These are phyloP conservation scores for Sporothrix sp. DNA, from an alignment of 2,329 filamentous ascomycete genomes.

Conservation along the genomic window DNA sequence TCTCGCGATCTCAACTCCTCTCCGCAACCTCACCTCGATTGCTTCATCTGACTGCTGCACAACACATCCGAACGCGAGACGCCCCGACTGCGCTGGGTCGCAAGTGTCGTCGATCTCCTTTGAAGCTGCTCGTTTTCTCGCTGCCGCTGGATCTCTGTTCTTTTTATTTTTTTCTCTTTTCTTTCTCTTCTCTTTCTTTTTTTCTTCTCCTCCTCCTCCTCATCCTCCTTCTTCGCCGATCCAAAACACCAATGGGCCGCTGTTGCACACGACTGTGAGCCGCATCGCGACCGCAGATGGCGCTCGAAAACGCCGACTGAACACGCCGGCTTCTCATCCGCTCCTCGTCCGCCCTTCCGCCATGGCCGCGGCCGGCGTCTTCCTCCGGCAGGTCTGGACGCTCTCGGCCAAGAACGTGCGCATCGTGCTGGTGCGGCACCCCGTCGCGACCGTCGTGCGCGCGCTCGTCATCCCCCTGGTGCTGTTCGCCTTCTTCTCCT, in stretches of 20 bases:
- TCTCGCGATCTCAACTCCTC: too few species aligned
- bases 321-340: neutral
- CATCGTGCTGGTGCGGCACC: constrained; percentile 47
- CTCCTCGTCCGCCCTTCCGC: neutral
- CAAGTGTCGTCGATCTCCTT: too few species aligned
- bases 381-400: constrained; percentile 45
- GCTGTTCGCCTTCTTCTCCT: constrained; percentile 52
- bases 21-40: too few species aligned
- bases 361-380: constrained; percentile 13
- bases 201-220: neutral
- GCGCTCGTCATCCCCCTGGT: constrained; percentile 51
- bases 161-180: neutral
- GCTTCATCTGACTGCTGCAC: too few species aligned
- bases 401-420: constrained; percentile 53
- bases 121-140: too few species aligned
- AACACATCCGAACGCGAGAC: too few species aligned
- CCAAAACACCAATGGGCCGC: neutral
- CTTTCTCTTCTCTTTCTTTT: neutral
- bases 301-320: neutral
- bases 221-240: neutral
- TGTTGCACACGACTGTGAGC: neutral
- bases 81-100: too few species aligned
- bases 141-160: too few species aligned
- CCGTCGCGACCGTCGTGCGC: constrained; percentile 41
- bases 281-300: too few species aligned